Conservation (phyloP, 208 protist species). For the Trypanosoma congolense region DNA sequence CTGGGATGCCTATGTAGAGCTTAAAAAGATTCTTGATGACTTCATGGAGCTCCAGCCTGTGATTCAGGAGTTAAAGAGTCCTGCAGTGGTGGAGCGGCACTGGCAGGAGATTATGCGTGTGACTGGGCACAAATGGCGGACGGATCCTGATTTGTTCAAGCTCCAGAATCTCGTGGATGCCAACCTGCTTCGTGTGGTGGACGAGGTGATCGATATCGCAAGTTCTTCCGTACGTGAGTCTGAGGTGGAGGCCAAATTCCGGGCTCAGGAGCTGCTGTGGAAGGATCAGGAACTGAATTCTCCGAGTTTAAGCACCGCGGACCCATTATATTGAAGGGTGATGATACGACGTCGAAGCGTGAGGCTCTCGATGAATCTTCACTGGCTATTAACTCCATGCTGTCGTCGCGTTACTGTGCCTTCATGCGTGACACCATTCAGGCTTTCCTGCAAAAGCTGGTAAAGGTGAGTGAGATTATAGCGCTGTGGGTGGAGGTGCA, state of each 20-base stretch:
- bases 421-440: slow-evolving; percentile 92
- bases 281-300: slow-evolving; percentile 93
- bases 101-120: slow-evolving; percentile 94
- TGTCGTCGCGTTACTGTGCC: slow-evolving; percentile 90
- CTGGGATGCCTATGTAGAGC: slow-evolving; percentile 93
- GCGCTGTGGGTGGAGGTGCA: slow-evolving; percentile 92
- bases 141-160: slow-evolving; percentile 92
- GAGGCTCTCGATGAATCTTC: slow-evolving; percentile 94
- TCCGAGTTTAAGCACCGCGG: slow-evolving; percentile 93
- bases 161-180: slow-evolving; percentile 91
- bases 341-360: slow-evolving; percentile 85
- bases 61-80: slow-evolving; percentile 90
- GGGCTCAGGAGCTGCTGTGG: slow-evolving; percentile 88
- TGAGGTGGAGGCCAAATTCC: slow-evolving; percentile 94
- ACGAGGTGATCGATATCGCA: slow-evolving; percentile 95
- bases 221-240: slow-evolving; percentile 93
- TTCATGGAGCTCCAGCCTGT: slow-evolving; percentile 93
- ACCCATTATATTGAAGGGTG: slow-evolving; percentile 90
- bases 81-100: slow-evolving; percentile 90
- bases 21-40: slow-evolving; percentile 94
- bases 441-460: slow-evolving; percentile 89
- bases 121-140: slow-evolving; percentile 83
- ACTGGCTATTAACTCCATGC: slow-evolving; percentile 91
- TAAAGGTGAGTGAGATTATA: slow-evolving; percentile 90
- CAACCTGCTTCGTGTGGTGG: slow-evolving; percentile 77